Evolutionary conservation across 306 rosid genomes (phyloP).

Genomic region (Benincasa hispida): DNA sequence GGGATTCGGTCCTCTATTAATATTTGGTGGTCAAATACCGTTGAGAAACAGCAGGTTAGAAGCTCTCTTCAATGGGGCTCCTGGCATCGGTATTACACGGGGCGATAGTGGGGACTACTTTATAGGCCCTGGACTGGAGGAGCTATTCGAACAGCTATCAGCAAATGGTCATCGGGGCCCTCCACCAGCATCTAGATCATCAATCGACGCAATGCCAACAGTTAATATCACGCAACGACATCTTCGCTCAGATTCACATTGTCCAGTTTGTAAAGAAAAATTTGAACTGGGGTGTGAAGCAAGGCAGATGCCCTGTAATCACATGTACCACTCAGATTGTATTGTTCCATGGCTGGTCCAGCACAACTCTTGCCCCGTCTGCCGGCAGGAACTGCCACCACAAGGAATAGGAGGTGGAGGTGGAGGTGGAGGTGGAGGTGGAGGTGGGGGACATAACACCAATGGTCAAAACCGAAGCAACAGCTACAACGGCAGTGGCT

Average conservation of each 20-base stretch:
- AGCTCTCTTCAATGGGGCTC: slow-evolving; percentile 10
- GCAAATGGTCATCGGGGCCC: slow-evolving; percentile 10
- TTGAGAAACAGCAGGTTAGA: slow-evolving; percentile 9
- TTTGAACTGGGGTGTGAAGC: slow-evolving; percentile 15
- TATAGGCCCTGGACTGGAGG: slow-evolving; percentile 15
- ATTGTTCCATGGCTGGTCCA: slow-evolving; percentile 15
- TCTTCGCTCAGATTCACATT: slow-evolving; percentile 14
- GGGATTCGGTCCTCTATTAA: slow-evolving; percentile 7
- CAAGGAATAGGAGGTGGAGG: neutral
- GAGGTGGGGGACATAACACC: neutral
- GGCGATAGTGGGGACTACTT: slow-evolving; percentile 11
- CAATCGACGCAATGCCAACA: slow-evolving; percentile 10
- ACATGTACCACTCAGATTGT: slow-evolving; percentile 16
- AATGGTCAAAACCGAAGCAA: neutral
- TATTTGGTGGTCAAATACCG: slow-evolving; percentile 14
- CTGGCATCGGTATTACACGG: slow-evolving; percentile 9
- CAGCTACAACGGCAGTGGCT: neutral
- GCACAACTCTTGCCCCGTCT: slow-evolving; percentile 16
- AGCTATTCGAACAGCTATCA: slow-evolving; percentile 11
- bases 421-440: neutral
- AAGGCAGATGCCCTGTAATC: slow-evolving; percentile 14
- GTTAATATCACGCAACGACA: slow-evolving; percentile 13
- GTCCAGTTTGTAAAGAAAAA: slow-evolving; percentile 16
- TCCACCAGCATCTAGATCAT: slow-evolving; percentile 12
- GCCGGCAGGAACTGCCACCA: slow-evolving; percentile 15